Base-by-base conservation (phyloP, 2,329 filamentous ascomycete species). In the Harringtonia aguacate region DNA sequence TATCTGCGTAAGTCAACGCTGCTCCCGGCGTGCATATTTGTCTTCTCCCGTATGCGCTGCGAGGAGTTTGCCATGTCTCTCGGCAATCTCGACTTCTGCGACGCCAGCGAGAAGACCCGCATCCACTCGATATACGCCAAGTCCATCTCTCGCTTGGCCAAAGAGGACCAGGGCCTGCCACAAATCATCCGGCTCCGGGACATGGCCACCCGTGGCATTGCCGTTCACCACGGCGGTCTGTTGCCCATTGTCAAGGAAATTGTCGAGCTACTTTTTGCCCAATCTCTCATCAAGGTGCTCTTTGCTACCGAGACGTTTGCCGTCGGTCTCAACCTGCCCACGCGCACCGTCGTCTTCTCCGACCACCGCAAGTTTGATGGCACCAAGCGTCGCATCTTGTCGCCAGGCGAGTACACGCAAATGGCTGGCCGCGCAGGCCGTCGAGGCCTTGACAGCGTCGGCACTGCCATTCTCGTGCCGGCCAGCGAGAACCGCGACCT, bases 261-360 rank as follows among this genome's bases (percentile, higher is more conserved):
- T 21, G 92, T 98, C 1, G 92, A 98, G 61, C 94, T 98, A 43
- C 66, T 98, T 15, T 98, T 98, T 55, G 90, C 92, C 0, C 88
- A 86, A 62, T 94, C 89, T 1, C 68, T 98, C 44, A 92, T 98
- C 46, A 98, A 98, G 63, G 85, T 98, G 4, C 74, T 98, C 3
- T 98, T 98, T 57, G 92, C 92, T 0, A 98, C 92, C 0, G 92
- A 98, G 61, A 98, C 92, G 0, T 98, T 98, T 61, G 92, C 92
- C 30, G 98, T 98, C 89, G 92, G 92, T 24, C 72, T 98, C 28
- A 98, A 98, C 58, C 67, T 98, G 45, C 92, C 92, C 1, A 98
- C 92, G 1, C 77, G 92, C 52, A 98, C 92, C 1, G 92, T 98
- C 0, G 90, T 97, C 2, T 98, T 98, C 62, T 97, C 92, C 12